Base-by-base conservation (phyloP, 2,329 filamentous ascomycete genomes). In the Pestalotiopsis sp. region DNA sequence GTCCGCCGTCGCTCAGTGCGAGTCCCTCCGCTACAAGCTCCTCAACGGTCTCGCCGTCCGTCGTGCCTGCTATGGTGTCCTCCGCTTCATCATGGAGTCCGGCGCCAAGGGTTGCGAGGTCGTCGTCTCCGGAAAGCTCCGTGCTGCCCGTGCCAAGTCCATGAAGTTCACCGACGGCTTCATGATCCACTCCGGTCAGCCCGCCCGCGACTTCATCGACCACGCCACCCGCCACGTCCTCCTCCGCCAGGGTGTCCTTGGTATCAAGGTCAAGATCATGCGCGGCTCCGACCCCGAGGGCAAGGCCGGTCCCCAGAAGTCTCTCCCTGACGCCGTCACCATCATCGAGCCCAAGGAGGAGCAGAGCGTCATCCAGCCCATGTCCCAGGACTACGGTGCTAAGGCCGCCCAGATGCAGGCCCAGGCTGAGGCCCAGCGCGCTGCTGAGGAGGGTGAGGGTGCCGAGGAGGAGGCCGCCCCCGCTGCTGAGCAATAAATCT, bases 231-330 rank as follows among this genome's bases (percentile, higher is more conserved):
- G 96, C 80, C 96, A 99, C 93, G 96, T 99, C 80, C 94, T 99
- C 77, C 95, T 99, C 85, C 93, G 97, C 87, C 96, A 99, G 90
- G 96, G 96, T 93, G 96, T 99, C 76, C 90, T 99, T 76, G 96
- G 96, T 88, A 99, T 99, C 89, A 99, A 99, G 92, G 96, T 99
- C 86, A 99, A 99, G 95, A 99, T 99, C 88, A 99, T 99, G 96
- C 95, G 97, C 84, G 96, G 96, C 83, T 96, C 94, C 79, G 96
- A 99, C 89, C 96, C 96, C 84, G 94, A 98, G 87, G 96, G 96
- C 91, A 99, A 99, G 92, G 91, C 94, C 80, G 94, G 96, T 77
- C 95, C 95, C 79, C 93, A 95, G 87, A 98, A 98, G 91, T 91
- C 94, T 77, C 93, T 99, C 75, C 96, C 96, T 78, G 96, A 99